phyloP scores from a whole-genome alignment of 352 stramenopile genomes.

The Poterioochromonas sp. region DNA sequence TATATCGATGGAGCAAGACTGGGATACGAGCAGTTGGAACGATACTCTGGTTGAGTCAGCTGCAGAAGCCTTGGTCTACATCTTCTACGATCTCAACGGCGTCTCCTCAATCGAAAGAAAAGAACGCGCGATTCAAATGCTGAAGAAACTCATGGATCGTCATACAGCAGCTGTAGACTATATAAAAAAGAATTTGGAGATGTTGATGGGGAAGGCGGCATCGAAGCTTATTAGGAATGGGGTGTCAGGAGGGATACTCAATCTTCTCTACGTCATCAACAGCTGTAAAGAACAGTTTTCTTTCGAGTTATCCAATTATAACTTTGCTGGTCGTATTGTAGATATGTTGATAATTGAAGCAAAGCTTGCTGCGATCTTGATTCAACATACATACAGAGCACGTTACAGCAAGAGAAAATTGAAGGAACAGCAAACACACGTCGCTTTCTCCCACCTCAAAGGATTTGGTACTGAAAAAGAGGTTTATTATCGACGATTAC shows the following conservation, averaged over 20 bases:
- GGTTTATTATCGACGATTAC: not conserved
- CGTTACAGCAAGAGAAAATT: not conserved
- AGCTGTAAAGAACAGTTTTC: not conserved
- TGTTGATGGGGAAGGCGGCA: not conserved
- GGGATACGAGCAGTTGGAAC: constrained; percentile 25
- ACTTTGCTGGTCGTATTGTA: not conserved
- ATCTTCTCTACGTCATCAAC: constrained; percentile 17
- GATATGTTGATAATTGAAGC: constrained; percentile 32
- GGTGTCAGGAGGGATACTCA: not conserved
- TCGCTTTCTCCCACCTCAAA: not conserved
- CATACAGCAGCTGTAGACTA: not conserved
- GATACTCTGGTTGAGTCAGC: constrained; percentile 6
- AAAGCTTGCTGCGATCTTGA: constrained; percentile 16
- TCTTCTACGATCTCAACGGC: constrained; percentile 9
- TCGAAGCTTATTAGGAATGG: not conserved
- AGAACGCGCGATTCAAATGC: constrained; percentile 19
- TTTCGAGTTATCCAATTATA: constrained; percentile 21
- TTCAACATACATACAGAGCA: constrained; percentile 28
- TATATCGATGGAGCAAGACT: constrained; percentile 27
- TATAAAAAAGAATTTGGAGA: constrained; percentile 17
- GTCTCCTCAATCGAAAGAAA: not conserved
- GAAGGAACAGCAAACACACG: not conserved
- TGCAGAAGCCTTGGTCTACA: not conserved
- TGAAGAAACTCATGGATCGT: constrained; percentile 18
- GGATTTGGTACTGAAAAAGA: constrained; percentile 11